These are phyloP conservation scores for Fusarium pininemorale DNA, from an alignment of 2,329 filamentous ascomycete genomes.

Conservation along the genomic window DNA sequence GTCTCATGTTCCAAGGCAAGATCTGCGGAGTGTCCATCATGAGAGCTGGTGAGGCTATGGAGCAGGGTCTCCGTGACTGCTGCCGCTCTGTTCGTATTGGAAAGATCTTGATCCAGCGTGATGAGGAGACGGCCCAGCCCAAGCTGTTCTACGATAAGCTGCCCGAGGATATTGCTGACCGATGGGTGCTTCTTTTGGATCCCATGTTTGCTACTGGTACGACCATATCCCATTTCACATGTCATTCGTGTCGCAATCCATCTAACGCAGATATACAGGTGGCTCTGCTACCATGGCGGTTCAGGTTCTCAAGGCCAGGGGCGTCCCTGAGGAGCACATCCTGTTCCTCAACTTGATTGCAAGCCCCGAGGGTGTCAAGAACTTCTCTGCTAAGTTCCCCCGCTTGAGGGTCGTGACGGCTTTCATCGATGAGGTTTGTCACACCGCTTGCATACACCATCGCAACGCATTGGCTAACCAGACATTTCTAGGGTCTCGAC, in stretches of 20 bases:
- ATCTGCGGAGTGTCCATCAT: constrained; percentile 99
- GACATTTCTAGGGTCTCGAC: constrained; percentile 73
- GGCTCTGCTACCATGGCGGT: constrained; percentile 98
- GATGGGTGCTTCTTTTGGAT: constrained; percentile 94
- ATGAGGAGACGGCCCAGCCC: constrained; percentile 92
- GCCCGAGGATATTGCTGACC: constrained; percentile 87
- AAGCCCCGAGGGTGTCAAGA: constrained; percentile 90
- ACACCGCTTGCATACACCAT: background rate
- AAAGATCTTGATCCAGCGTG: constrained; percentile 97
- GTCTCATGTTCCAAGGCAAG: constrained; percentile 95
- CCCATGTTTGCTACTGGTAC: constrained; percentile 99
- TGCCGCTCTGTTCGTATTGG: constrained; percentile 98
- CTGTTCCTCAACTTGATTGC: constrained; percentile 97
- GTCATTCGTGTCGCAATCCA: background rate
- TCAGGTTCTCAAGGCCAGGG: constrained; percentile 86
- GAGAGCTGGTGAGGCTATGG: constrained; percentile 98
- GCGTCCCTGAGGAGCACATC: constrained; percentile 94
- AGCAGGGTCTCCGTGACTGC: constrained; percentile 94
- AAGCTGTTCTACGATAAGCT: constrained; percentile 98
- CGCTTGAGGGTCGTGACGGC: constrained; percentile 92
- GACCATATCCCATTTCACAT: background rate
- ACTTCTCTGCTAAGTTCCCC: constrained; percentile 89
- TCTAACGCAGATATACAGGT: constrained; percentile 59
- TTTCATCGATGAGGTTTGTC: constrained; percentile 82
- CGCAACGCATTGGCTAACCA: constrained; percentile 29